Base-by-base conservation (phyloP, 345 rosid species). In the Pistacia atlantica region DNA sequence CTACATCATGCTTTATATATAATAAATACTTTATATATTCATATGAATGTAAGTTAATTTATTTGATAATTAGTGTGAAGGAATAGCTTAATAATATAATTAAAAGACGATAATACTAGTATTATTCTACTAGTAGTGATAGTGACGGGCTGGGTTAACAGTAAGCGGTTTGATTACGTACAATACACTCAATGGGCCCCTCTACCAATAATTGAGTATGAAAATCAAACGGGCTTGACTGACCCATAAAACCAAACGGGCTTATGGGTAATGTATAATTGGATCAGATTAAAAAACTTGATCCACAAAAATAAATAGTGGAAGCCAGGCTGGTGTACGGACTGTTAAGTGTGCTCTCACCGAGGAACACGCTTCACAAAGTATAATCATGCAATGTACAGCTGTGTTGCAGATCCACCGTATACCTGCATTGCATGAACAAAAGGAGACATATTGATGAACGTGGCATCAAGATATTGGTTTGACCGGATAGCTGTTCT, bases 261-360 rank as follows among this genome's bases (percentile, higher is more conserved):
- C 65, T 20, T 7, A 0, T 14, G 48, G 65, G 65, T 20, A 16
- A 14, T 0, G 4, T 14, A 5, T 5, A 14, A 54, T 51, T 54
- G 57, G 20, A 54, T 51, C 55, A 11, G 55, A 1, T 3, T 1
- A 13, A 42, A 49, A 60, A 42, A 22, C 5, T 69, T 11, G 75
- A 25, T 18, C 80, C 63, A 31, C 20, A 22, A 22, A 48, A 16
- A 7, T 0, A 3, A 3, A 17, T 1, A 54, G 79, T 67, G 74
- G 80, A 65, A 11, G 73, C 78, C 84, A 82, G 83, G 65, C 73
- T 74, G 84, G 54, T 10, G 84, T 78, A 76, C 77, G 85, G 82
- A 46, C 74, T 48, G 75, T 45, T 33, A 3, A 61, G 45, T 33
- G 2, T 64, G 82, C 67, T 18, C 61, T 68, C 37, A 35, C 67